These are phyloP conservation scores for Annulohypoxylon stygium DNA, from an alignment of 495 filamentous ascomycete genomes.

Conservation along the genomic window DNA sequence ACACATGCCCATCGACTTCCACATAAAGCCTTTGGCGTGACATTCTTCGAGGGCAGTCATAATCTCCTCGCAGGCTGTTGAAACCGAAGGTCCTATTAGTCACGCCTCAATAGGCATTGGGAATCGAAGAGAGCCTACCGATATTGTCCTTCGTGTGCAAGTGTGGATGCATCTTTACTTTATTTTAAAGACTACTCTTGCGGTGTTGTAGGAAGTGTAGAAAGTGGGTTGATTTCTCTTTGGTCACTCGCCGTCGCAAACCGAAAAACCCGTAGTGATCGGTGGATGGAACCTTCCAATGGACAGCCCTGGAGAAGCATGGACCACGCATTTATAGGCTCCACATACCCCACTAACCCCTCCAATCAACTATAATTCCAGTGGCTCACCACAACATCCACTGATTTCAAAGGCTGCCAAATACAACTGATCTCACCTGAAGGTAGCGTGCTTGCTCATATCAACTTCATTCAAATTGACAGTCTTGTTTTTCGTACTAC, in stretches of 20 bases:
- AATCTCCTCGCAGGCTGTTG: slow-evolving; percentile 87
- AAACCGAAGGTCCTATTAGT: slow-evolving; percentile 10
- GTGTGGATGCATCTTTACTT: slow-evolving; percentile 90
- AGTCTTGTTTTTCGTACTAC: not conserved
- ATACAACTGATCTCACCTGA: slow-evolving; percentile 25
- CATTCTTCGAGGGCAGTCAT: slow-evolving; percentile 95
- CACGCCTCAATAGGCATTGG: not conserved
- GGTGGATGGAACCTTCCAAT: slow-evolving; percentile 11
- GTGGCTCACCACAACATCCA: slow-evolving; percentile 37
- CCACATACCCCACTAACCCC: slow-evolving; percentile 41
- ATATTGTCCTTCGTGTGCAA: slow-evolving; percentile 90
- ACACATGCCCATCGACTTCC: slow-evolving; percentile 90
- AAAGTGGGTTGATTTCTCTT: not conserved
- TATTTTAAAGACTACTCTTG: not conserved
- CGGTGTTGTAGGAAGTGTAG: slow-evolving; percentile 11
- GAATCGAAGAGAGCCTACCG: slow-evolving; percentile 65
- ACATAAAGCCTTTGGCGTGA: slow-evolving; percentile 90
- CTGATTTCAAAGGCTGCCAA: slow-evolving; percentile 28
- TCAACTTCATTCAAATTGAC: slow-evolving; percentile 6
- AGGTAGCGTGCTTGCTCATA: slow-evolving; percentile 20
- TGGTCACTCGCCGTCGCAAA: slow-evolving; percentile 32
- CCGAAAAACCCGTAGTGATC: slow-evolving; percentile 21
- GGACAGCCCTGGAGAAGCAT: slow-evolving; percentile 45
- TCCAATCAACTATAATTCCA: slow-evolving; percentile 44
- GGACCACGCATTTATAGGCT: slow-evolving; percentile 43